Conservation (phyloP, 768 basidiomycete genomes). For the Coprinopsis sp. region DNA sequence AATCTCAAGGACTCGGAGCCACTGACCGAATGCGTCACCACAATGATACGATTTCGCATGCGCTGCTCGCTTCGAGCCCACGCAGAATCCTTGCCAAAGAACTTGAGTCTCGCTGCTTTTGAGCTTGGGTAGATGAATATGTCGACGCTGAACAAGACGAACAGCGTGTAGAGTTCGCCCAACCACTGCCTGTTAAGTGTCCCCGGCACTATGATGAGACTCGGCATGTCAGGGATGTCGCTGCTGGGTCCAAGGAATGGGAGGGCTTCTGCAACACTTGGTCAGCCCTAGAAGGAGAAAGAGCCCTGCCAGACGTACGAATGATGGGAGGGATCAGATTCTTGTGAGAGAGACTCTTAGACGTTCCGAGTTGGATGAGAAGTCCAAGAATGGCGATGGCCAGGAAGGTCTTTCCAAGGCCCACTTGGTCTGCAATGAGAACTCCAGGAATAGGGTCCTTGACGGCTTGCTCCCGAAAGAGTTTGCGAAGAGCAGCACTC, state of each 20-base stretch:
- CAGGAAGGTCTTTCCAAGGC: constrained; percentile 25
- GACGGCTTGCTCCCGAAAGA: neutral
- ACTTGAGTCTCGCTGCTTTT: constrained; percentile 2
- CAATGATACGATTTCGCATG: constrained; percentile 11
- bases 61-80: constrained; percentile 13
- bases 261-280: neutral
- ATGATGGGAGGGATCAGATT: constrained; percentile 16
- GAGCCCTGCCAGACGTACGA: constrained; percentile 7
- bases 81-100: constrained; percentile 16
- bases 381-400: constrained; percentile 15
- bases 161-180: constrained; percentile 11
- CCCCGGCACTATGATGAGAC: constrained; percentile 20
- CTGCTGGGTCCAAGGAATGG: constrained; percentile 9
- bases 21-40: constrained; percentile 21
- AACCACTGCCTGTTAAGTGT: constrained; percentile 19
- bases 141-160: constrained; percentile 13
- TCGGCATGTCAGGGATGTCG: constrained; percentile 9
- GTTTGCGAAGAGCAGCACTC: constrained; percentile 7
- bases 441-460: constrained; percentile 6
- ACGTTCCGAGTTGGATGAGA: constrained; percentile 7
- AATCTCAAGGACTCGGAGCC: too few species aligned
- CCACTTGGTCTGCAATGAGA: constrained; percentile 20
- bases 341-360: neutral
- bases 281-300: neutral
- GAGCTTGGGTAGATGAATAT: constrained; percentile 19